Evolutionary conservation across 768 basidiomycete species (phyloP), one percentile per base, ranked within the genome.

Genomic region (Hygrophoropsis aurantiaca): DNA sequence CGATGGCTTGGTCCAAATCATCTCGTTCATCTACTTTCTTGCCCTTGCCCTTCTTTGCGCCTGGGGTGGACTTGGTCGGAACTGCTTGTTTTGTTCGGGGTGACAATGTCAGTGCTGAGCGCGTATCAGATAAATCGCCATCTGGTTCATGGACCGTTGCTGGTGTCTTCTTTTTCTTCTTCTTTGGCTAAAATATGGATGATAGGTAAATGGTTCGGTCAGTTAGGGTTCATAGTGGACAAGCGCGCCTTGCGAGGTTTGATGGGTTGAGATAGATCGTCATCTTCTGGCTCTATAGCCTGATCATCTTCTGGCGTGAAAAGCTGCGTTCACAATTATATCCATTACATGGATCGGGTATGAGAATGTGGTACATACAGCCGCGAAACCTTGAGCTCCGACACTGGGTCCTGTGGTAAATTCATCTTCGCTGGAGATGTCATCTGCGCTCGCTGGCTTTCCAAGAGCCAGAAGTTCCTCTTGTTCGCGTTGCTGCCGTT

Each of bases 1-100:
- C 87, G 9, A 97, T 72, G 0, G 85, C 93, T 44, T 80, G 74
- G 56, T 97, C 93, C 21, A 98, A 70, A 52, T 97, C 92, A 56
- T 94, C 87, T 45, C 74, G 65, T 11, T 77, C 81, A 0, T 77
- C 78, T 42, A 81, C 85, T 25, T 62, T 69, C 65, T 81, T 83
- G 45, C 77, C 81, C 60, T 85, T 88, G 4, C 71, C 76, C 53
- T 84, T 82, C 65, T 85, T 85, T 19, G 61, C 42, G 2, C 74
- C 66, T 4, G 82, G 76, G 78, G 58, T 84, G 57, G 52, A 26
- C 32, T 66, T 67, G 2, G 66, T 39, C 18, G 9, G n/a, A 16
- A 42, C 38, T 15, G 38, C 50, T 16, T 44, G 37, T 35, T 46
- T 45, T 21, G 38, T 19, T 38, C 4, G 16, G 36, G 25, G 13